Percentiles rank a stretch among this genome's conserved stretches.
Evolutionary conservation across 148 eudicot species (phyloP).

Genomic region (Persicaria tinctoria): DNA sequence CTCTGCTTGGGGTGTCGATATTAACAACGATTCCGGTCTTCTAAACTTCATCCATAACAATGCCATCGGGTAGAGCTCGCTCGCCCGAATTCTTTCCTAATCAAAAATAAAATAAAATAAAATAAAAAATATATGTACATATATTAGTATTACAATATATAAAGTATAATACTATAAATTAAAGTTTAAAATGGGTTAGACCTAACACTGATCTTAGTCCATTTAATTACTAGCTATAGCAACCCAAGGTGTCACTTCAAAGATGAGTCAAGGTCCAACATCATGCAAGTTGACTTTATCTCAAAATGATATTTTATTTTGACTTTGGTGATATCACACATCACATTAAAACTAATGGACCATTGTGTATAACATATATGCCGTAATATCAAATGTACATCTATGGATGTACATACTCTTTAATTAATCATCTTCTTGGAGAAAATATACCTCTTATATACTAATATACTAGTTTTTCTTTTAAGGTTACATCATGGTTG

Average conservation of each 20-base stretch:
- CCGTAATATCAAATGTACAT: background rate
- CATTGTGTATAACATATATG: background rate
- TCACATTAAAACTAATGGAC: background rate
- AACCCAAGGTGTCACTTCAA: conserved; percentile 3
- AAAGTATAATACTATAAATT: background rate
- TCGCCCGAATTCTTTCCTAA: too few species aligned
- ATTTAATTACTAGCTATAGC: background rate
- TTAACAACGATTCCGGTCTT: too few species aligned
- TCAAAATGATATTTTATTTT: conserved; percentile 6
- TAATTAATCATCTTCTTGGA: background rate
- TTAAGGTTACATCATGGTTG: too few species aligned
- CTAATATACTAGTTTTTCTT: too few species aligned
- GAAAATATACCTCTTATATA: background rate
- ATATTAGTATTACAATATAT: too few species aligned
- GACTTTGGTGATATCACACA: conserved; percentile 8
- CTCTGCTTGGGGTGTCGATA: too few species aligned
- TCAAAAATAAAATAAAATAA: background rate
- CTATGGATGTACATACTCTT: background rate
- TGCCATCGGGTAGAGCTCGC: too few species aligned
- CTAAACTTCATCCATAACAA: too few species aligned
- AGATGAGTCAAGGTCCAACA: conserved; percentile 13
- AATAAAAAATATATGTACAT: background rate
- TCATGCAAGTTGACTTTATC: conserved; percentile 8
- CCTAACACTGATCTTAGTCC: conserved; percentile 9
- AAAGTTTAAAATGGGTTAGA: background rate